Conservation (phyloP, 257 asterid genomes). For the Ilex asprella region DNA sequence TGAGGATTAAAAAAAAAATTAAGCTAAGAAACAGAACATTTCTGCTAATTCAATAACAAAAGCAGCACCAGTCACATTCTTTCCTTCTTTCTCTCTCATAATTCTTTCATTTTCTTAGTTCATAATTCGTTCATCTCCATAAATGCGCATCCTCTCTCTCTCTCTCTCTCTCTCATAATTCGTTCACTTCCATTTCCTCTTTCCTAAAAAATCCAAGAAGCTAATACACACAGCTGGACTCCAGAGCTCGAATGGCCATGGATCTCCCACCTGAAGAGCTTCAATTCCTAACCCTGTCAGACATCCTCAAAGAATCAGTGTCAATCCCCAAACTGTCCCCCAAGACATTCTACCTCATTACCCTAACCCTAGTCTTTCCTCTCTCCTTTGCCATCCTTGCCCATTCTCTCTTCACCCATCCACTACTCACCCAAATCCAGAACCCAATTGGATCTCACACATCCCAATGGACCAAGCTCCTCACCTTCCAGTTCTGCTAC, state of each 20-base stretch:
- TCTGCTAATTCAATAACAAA: too few species aligned
- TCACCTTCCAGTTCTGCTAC: constrained; percentile 67
- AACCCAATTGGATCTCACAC: constrained; percentile 37
- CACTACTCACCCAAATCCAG: constrained; percentile 62
- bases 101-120: too few species aligned
- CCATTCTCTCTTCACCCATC: constrained; percentile 88
- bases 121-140: too few species aligned
- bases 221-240: too few species aligned
- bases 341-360: constrained; percentile 67
- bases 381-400: constrained; percentile 90
- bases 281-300: constrained; percentile 54
- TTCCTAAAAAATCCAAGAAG: too few species aligned
- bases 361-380: constrained; percentile 72
- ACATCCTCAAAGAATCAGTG: constrained; percentile 60
- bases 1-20: too few species aligned
- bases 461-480: constrained; percentile 71
- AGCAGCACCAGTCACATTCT: too few species aligned
- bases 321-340: constrained; percentile 82
- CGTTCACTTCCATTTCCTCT: too few species aligned
- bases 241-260: constrained; percentile 23
- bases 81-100: too few species aligned
- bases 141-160: too few species aligned
- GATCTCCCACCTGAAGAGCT: constrained; percentile 82
- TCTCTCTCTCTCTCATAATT: too few species aligned
- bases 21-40: too few species aligned